Conservation (phyloP, 768 basidiomycete species). For the Daedaleopsis sinensis region DNA sequence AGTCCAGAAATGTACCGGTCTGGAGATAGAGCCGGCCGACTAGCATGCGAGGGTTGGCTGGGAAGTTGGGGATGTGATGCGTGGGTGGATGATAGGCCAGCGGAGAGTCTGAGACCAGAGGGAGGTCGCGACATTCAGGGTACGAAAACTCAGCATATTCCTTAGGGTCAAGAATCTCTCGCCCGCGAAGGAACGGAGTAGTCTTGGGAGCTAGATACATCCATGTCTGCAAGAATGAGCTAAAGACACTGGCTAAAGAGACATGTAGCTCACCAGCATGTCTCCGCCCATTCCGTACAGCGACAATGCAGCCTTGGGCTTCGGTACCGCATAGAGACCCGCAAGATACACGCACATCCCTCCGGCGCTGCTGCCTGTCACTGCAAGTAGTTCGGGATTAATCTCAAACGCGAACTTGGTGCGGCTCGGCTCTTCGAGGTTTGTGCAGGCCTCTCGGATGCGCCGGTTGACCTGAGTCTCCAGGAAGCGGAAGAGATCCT, state of each 20-base stretch:
- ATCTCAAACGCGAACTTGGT: constrained; percentile 35
- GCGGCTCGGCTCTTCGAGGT: background rate
- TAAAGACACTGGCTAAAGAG: background rate
- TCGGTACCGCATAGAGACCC: constrained; percentile 54
- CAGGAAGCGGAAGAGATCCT: constrained; percentile 57
- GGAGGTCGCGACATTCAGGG: constrained; percentile 37
- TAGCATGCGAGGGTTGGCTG: constrained; percentile 64
- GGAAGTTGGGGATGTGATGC: constrained; percentile 56
- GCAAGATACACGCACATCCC: constrained; percentile 67
- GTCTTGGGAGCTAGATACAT: constrained; percentile 54
- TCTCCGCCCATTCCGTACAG: constrained; percentile 70
- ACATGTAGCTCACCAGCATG: constrained; percentile 40
- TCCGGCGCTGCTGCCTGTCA: constrained; percentile 62
- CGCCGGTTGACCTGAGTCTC: constrained; percentile 21
- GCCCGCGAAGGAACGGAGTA: constrained; percentile 53
- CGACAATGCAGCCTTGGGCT: constrained; percentile 56
- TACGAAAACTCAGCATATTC: constrained; percentile 51
- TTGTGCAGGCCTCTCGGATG: constrained; percentile 1
- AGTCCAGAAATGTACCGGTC: constrained; percentile 58
- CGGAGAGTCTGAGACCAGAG: constrained; percentile 43
- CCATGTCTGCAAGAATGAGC: constrained; percentile 40
- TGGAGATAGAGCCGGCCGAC: constrained; percentile 62
- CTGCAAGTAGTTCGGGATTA: constrained; percentile 48
- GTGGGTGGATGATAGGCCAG: constrained; percentile 48
- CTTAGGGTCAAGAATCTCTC: constrained; percentile 54